A percentile compares a stretch with the other conserved stretches of the same genome.
Evolutionary conservation across 148 eudicot species (phyloP).

Genomic region (Nepenthes gracilis): DNA sequence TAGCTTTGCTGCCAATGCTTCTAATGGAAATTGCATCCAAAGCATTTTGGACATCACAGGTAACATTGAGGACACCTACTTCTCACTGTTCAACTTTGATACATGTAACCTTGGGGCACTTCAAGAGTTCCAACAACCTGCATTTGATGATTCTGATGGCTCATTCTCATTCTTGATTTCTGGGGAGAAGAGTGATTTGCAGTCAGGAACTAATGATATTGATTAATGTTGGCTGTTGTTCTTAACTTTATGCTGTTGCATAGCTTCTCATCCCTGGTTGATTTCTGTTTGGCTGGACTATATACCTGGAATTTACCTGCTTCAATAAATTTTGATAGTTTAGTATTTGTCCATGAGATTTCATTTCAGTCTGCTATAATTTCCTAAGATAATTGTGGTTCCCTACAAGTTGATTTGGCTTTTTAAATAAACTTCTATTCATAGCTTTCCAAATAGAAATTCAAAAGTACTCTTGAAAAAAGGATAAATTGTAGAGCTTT

Average conservation of each 20-base stretch:
- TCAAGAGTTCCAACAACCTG: slow-evolving; percentile 35
- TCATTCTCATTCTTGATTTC: slow-evolving; percentile 59
- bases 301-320: slow-evolving; percentile 22
- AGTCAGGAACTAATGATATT: slow-evolving; percentile 26
- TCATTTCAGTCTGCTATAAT: not conserved
- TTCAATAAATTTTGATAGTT: slow-evolving; percentile 15
- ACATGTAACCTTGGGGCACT: slow-evolving; percentile 39
- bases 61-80: slow-evolving; percentile 41
- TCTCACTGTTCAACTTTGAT: slow-evolving; percentile 59
- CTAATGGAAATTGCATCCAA: slow-evolving; percentile 10
- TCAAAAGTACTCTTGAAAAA: no score
- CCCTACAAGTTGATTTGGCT: no score
- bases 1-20: slow-evolving; percentile 10
- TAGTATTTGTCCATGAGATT: slow-evolving; percentile 4
- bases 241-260: no score
- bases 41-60: slow-evolving; percentile 26
- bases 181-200: slow-evolving; percentile 33
- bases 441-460: no score
- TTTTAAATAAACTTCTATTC: no score
- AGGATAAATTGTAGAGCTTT: no score
- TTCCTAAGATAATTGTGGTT: no score
- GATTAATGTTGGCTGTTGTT: slow-evolving; percentile 8
- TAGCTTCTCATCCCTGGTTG: no score
- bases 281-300: slow-evolving; percentile 10
- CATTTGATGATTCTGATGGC: slow-evolving; percentile 62